Percentiles rank a stretch among this genome's conserved stretches.
Conservation (phyloP, 495 filamentous ascomycete genomes). For the Aspergillus indologenus region DNA sequence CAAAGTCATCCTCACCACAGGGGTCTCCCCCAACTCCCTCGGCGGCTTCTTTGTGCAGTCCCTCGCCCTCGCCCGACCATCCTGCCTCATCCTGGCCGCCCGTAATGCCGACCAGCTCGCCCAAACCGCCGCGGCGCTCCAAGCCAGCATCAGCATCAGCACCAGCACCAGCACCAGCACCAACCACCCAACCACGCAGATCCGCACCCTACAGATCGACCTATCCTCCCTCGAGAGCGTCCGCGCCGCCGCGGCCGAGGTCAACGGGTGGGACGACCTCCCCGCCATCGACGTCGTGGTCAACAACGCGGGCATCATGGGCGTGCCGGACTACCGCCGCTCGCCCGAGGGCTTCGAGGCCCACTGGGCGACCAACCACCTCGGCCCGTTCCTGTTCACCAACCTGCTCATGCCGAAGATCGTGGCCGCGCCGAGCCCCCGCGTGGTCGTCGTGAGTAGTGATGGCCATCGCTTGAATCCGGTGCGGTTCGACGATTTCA, state of each 20-base stretch:
- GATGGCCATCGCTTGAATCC: slow-evolving; percentile 38
- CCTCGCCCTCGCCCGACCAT: slow-evolving; percentile 48
- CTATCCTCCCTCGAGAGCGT: slow-evolving; percentile 42
- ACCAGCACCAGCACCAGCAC: too few species aligned
- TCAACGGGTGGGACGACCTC: slow-evolving; percentile 43
- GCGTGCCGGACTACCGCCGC: slow-evolving; percentile 25
- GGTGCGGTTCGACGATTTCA: slow-evolving; percentile 53
- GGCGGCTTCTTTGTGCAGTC: slow-evolving; percentile 46
- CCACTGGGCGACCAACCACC: slow-evolving; percentile 55
- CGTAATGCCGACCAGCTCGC: slow-evolving; percentile 42
- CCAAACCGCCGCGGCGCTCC: slow-evolving; percentile 35
- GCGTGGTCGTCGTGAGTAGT: slow-evolving; percentile 33
- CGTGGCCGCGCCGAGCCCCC: slow-evolving; percentile 16
- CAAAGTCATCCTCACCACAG: slow-evolving; percentile 48
- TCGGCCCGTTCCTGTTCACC: slow-evolving; percentile 60
- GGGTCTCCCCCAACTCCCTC: slow-evolving; percentile 44
- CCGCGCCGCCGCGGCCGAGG: slow-evolving; percentile 45
- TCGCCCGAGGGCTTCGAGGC: slow-evolving; percentile 46
- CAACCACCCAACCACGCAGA: slow-evolving; percentile 27
- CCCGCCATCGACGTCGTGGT: slow-evolving; percentile 62
- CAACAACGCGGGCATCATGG: slow-evolving; percentile 73
- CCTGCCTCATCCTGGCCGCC: slow-evolving; percentile 53
- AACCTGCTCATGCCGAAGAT: slow-evolving; percentile 52
- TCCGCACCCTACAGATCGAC: slow-evolving; percentile 41
- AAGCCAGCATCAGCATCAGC: too few species aligned